These are phyloP conservation scores for Penicillium nucicola DNA, from an alignment of 495 filamentous ascomycete genomes.

Conservation along the genomic window DNA sequence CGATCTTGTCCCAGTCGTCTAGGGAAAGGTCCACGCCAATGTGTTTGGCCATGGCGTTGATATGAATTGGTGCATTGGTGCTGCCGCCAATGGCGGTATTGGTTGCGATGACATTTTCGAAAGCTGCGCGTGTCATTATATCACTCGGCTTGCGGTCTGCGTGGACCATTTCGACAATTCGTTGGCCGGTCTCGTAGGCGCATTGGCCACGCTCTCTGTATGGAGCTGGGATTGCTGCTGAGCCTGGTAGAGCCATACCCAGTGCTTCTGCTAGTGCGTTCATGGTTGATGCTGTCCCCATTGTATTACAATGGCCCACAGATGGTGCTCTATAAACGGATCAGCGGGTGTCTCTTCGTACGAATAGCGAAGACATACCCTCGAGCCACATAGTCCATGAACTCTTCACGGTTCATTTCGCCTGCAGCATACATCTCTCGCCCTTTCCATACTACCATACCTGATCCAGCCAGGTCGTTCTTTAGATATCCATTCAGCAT, in stretches of 20 bases:
- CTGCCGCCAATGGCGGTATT: constrained; percentile 54
- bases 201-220: constrained; percentile 50
- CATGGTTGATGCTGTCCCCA: constrained; percentile 57
- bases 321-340: constrained; percentile 38
- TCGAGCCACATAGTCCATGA: constrained; percentile 47
- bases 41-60: constrained; percentile 53
- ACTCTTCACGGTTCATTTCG: constrained; percentile 44
- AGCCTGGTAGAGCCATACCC: constrained; percentile 53
- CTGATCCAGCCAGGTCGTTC: constrained; percentile 40
- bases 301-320: constrained; percentile 53
- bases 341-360: constrained; percentile 2
- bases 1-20: constrained; percentile 52
- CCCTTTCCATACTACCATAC: constrained; percentile 49
- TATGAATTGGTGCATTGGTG: constrained; percentile 54
- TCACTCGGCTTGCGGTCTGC: constrained; percentile 52
- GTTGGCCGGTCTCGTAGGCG: constrained; percentile 49
- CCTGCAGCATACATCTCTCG: constrained; percentile 49
- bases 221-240: constrained; percentile 50
- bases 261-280: constrained; percentile 53
- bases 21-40: constrained; percentile 47
- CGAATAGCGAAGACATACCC: constrained; percentile 25
- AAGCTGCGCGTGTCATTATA: constrained; percentile 52
- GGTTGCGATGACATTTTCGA: constrained; percentile 51
- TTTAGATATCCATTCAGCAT: constrained; percentile 52
- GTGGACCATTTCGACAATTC: constrained; percentile 52